phyloP scores from a whole-genome alignment of 2,329 filamentous ascomycete genomes.

The Diaporthe citri region DNA sequence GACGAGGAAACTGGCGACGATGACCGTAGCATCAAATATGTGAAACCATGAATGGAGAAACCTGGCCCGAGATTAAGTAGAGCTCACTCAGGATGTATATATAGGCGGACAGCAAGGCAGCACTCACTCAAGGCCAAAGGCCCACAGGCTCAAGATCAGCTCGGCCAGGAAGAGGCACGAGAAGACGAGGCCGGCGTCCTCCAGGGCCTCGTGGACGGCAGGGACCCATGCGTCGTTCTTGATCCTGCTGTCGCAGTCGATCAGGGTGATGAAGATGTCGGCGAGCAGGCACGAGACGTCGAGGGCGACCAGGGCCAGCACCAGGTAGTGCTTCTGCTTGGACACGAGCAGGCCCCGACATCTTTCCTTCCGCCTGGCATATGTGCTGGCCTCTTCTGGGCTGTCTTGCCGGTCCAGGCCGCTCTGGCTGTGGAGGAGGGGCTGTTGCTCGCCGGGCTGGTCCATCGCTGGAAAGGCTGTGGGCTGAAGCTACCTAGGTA shows the following conservation, averaged over 20 bases:
- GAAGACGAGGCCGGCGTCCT: conserved; percentile 68
- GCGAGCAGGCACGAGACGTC: conserved; percentile 60
- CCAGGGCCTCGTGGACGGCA: conserved; percentile 55
- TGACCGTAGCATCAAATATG: conserved; percentile 73
- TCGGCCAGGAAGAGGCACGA: conserved; percentile 76
- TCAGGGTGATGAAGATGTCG: conserved; percentile 62
- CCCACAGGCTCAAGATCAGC: conserved; percentile 68
- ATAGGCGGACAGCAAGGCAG: conserved; percentile 21
- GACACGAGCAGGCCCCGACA: conserved; percentile 41
- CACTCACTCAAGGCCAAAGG: conserved; percentile 70
- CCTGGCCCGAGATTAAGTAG: conserved; percentile 49
- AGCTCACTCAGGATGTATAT: background rate
- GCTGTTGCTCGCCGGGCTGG: conserved; percentile 36
- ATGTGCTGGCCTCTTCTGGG: conserved; percentile 25
- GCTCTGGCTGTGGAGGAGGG: conserved; percentile 30
- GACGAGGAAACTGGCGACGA: conserved; percentile 71
- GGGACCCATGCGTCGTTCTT: conserved; percentile 57
- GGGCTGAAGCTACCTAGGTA: background rate
- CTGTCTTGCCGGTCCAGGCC: conserved; percentile 7
- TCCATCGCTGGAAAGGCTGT: conserved; percentile 25
- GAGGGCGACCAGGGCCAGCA: conserved; percentile 58
- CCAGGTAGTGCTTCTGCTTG: conserved; percentile 57
- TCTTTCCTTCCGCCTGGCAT: conserved; percentile 19
- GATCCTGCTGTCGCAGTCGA: conserved; percentile 60
- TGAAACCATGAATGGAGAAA: conserved; percentile 73